Base-by-base conservation (phyloP, 1,284 basidiomycete genomes). In the Tilletia indica region DNA sequence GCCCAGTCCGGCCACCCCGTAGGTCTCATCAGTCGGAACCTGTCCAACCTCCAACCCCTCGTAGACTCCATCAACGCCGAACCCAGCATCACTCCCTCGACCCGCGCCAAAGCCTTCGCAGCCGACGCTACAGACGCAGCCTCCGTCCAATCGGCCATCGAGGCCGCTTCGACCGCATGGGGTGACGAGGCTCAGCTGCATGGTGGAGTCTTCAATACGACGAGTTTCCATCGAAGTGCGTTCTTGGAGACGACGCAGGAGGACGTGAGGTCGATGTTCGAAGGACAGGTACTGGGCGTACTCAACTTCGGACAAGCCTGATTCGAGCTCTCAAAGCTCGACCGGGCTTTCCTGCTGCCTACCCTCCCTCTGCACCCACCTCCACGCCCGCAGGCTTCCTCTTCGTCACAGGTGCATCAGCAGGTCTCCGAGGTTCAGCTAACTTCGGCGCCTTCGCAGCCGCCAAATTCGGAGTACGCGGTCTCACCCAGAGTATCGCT, bases 401-500 rank as follows among this genome's bases (percentile, higher is more conserved):
- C n/a, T 61, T 69, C 36, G 45, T 72, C 39, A 69, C 71, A 1
- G 71, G 71, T 12, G 71, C 71, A 25, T 45, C 49, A 9, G 68
- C 69, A 36, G 61, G 69, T 14, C 19, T 72, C 14, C 38, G 51
- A 16, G 71, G 68, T n/a, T 42, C 38, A 12, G 64, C 68, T 48
- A 31, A 69, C 38, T 72, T 72, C 38, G 38, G 69, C 34, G 64
- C 71, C 25, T 72, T 72, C 45, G 56, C 47, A 25, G 68, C 71
- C 8, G 51, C 69, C 51, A 72, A 72, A 39, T 51, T 45, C 21
- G 71, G 47, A 14, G 36, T 72, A 54, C 47, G 71, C 34, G 68
- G 34, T n/a, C 38, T 71, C 21, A 48, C 51, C 3, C 74, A 86
- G 80, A 80, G 78, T 1, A 79, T 85, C 2, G 84, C 85, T 2